Evolutionary conservation across 441 rosid genomes (phyloP), one percentile per base, ranked within the genome.

Genomic region (Rhodomyrtus psidioides): DNA sequence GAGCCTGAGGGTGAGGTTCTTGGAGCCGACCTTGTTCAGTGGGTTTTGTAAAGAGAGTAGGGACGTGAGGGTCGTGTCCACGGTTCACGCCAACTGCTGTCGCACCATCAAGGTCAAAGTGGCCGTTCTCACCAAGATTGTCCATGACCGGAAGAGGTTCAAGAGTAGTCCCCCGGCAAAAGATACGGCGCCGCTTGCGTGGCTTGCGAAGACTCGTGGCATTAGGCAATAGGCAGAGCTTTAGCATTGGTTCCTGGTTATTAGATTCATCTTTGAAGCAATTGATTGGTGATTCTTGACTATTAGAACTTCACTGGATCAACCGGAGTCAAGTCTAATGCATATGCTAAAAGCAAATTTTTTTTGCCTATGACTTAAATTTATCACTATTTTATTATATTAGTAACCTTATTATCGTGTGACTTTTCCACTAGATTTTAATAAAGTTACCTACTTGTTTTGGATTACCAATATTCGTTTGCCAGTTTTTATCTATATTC

Each of bases 61-160:
- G n/a, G n/a, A n/a, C n/a, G n/a, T n/a, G n/a, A 83, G 53, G 34
- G 88, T 79, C 15, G 90, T 91, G 6, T 28, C 53, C 28, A 91
- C 91, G 23, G 90, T 91, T 30, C 93, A 91, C 82, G 91, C 93
- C 60, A 91, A 92, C 53, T 92, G 93, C 57, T 92, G 93, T 21
- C 89, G 90, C n/a, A 92, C 91, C 13, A 88, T 90, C 12, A 84
- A 87, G 54, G 92, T 92, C 81, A 92, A 92, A 84, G 84, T 88
- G 83, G 82, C 86, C 12, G 93, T 90, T 74, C 86, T 92, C 23
- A 86, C 58, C 26, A 87, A 55, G 44, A 86, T 90, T 24, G 30
- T 91, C 82, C 84, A 83, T 28, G 84, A 60, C 23, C 89, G 94
- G 94, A 90, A 86, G 86, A 86, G 85, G 86, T 90, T 91, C 84